Conservation (phyloP, 176 grass and related monocot genomes). For the Bromus sterilis region DNA sequence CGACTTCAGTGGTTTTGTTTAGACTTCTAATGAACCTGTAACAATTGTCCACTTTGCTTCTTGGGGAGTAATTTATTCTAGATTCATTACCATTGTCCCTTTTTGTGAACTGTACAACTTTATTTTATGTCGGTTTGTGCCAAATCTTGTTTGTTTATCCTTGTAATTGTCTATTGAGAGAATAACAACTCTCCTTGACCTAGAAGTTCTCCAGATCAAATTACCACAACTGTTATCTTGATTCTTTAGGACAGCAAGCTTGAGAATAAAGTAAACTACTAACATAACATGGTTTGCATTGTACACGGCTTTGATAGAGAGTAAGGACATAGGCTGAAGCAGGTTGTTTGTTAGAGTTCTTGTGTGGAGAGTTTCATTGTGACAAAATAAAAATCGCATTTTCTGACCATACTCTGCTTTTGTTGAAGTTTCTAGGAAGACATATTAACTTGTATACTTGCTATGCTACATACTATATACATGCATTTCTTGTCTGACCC, state of each 20-base stretch:
- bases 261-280: not conserved
- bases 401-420: not conserved
- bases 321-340: not conserved
- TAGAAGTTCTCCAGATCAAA: not conserved
- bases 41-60: not conserved
- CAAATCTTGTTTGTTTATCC: not conserved
- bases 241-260: not conserved
- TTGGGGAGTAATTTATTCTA: not conserved
- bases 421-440: not conserved
- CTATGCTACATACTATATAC: not conserved
- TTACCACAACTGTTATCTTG: not conserved
- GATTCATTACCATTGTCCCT: not conserved
- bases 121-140: not conserved
- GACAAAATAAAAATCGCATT: not conserved
- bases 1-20: not conserved
- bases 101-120: not conserved
- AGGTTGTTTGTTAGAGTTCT: not conserved
- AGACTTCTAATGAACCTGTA: not conserved
- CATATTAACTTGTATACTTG: not conserved
- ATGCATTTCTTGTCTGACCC: not conserved
- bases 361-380: not conserved
- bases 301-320: not conserved
- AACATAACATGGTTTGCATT: not conserved
- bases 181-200: not conserved
- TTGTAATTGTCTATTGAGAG: not conserved